These are phyloP conservation scores for Naegleria lovaniensis DNA, from an alignment of 208 protist genomes.

Conservation along the genomic window DNA sequence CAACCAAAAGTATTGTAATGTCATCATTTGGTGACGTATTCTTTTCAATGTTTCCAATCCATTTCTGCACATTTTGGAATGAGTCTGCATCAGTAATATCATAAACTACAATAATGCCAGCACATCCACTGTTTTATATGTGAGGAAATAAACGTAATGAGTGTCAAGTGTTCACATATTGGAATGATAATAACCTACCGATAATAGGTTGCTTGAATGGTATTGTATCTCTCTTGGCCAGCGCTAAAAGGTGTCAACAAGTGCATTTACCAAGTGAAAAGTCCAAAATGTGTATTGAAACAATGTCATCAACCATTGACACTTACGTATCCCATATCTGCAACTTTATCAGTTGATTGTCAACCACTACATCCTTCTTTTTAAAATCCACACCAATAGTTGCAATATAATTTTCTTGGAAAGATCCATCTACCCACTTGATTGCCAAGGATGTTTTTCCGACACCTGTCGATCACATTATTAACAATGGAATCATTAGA, in stretches of 20 bases:
- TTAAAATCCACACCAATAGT: conserved; percentile 17
- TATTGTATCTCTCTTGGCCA: conserved; percentile 9
- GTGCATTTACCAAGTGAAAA: no score
- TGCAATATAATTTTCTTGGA: conserved; percentile 21
- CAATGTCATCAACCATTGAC: background rate
- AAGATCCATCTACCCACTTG: conserved; percentile 13
- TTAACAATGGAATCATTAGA: no score
- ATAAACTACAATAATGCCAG: conserved; percentile 77
- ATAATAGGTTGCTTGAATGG: background rate
- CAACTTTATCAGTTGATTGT: background rate
- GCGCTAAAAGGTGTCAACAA: background rate
- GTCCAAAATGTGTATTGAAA: background rate
- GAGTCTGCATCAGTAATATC: conserved; percentile 68
- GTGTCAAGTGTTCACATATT: background rate
- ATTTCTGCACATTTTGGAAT: conserved; percentile 69
- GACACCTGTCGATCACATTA: background rate
- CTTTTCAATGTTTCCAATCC: conserved; percentile 67
- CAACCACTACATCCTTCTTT: background rate
- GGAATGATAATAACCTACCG: background rate
- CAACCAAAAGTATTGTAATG: background rate
- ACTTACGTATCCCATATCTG: background rate
- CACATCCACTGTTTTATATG: conserved; percentile 65
- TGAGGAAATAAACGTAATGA: background rate
- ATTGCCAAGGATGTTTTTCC: conserved; percentile 19
- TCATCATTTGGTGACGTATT: background rate